These are phyloP conservation scores for Echinosophora koreensis DNA, from an alignment of 306 rosid genomes.

Conservation along the genomic window DNA sequence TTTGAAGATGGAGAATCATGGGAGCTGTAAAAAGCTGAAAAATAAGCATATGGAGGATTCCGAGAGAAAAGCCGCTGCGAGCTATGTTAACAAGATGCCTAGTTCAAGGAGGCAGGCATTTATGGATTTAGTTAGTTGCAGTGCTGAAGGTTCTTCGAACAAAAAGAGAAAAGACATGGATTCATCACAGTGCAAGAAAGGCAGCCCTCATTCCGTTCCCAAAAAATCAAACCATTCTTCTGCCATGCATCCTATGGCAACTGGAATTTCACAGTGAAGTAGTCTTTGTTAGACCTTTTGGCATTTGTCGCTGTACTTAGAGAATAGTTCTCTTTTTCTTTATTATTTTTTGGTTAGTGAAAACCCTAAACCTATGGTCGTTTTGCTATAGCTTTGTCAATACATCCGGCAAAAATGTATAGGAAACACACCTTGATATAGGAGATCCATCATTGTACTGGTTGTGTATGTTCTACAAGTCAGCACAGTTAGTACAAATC, in stretches of 20 bases:
- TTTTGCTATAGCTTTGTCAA: slow-evolving; percentile 36
- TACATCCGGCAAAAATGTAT: slow-evolving; percentile 47
- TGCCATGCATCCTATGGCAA: slow-evolving; percentile 51
- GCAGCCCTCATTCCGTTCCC: slow-evolving; percentile 41
- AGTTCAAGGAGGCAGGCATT: slow-evolving; percentile 56
- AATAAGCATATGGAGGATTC: slow-evolving; percentile 47
- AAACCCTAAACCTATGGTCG: background rate
- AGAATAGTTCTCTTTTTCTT: background rate
- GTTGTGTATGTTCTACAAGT: slow-evolving; percentile 14
- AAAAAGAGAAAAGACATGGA: slow-evolving; percentile 68
- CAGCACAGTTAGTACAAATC: background rate
- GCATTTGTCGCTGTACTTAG: slow-evolving; percentile 35
- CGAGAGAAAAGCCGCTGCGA: slow-evolving; percentile 57
- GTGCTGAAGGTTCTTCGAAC: slow-evolving; percentile 45
- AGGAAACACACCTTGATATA: slow-evolving; percentile 20
- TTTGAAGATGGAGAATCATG: slow-evolving; percentile 51
- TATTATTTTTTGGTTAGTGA: background rate
- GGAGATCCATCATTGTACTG: background rate
- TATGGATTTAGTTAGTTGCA: slow-evolving; percentile 36
- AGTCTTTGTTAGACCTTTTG: background rate
- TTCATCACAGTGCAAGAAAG: slow-evolving; percentile 56
- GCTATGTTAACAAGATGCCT: slow-evolving; percentile 58
- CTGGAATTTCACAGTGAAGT: slow-evolving; percentile 54
- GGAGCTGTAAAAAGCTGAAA: slow-evolving; percentile 45
- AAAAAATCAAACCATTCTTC: slow-evolving; percentile 61